Conservation (phyloP, 768 basidiomycete species). For the Kwoniella bestiolae region DNA sequence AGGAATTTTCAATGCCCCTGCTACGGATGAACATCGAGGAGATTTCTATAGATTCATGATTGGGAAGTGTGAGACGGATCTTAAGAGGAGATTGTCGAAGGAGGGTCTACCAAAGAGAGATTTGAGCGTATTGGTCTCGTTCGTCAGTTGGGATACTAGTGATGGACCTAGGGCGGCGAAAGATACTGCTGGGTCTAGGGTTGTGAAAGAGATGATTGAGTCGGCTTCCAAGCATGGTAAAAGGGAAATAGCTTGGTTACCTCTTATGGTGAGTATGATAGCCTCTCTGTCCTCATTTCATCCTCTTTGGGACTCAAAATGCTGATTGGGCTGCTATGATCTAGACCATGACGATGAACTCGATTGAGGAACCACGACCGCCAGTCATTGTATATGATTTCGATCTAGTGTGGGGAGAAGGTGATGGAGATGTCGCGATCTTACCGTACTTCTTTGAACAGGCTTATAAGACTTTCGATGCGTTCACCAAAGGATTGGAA, state of each 20-base stretch:
- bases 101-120: conserved; percentile 32
- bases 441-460: conserved; percentile 42
- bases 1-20: conserved; percentile 44
- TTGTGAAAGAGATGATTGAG: conserved; percentile 37
- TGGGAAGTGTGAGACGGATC: conserved; percentile 39
- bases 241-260: conserved; percentile 39
- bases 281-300: too few species aligned
- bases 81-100: conserved; percentile 28
- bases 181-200: conserved; percentile 27
- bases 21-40: conserved; percentile 21
- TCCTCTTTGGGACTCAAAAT: not conserved
- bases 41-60: conserved; percentile 52
- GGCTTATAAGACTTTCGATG: conserved; percentile 35
- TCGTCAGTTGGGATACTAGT: conserved; percentile 35
- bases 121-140: conserved; percentile 33
- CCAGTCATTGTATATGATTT: conserved; percentile 46
- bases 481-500: conserved; percentile 40
- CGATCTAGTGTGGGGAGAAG: conserved; percentile 43
- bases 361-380: conserved; percentile 34
- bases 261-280: conserved; percentile 40
- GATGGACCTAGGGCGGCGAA: conserved; percentile 27
- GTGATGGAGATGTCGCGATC: conserved; percentile 43
- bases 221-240: conserved; percentile 29
- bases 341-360: conserved; percentile 46
- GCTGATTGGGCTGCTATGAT: not conserved